phyloP scores from a whole-genome alignment of 768 basidiomycete species.

The Lentinula guzmanii region DNA sequence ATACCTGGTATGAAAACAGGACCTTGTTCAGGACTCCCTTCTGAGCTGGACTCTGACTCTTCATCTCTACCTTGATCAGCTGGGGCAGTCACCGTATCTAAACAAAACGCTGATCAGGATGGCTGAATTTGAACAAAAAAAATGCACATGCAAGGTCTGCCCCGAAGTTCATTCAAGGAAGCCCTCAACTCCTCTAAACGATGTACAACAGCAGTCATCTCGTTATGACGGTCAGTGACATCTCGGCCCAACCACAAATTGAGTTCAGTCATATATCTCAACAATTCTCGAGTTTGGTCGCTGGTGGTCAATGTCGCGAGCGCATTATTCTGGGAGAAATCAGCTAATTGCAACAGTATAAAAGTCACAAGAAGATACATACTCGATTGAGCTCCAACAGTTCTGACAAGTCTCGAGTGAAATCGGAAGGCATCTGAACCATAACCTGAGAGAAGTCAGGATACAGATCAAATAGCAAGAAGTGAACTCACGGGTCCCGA shows the following conservation, averaged over 20 bases:
- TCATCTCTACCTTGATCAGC: not conserved
- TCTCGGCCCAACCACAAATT: slow-evolving; percentile 80
- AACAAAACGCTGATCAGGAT: not conserved
- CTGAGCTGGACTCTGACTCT: not conserved
- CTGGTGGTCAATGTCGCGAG: slow-evolving; percentile 68
- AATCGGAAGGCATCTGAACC: slow-evolving; percentile 55
- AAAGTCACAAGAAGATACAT: slow-evolving; percentile 14
- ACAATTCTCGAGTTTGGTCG: slow-evolving; percentile 74
- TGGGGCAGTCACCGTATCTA: not conserved
- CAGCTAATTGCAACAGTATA: slow-evolving; percentile 6
- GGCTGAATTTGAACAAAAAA: not conserved
- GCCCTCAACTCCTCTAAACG: slow-evolving; percentile 32
- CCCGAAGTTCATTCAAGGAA: slow-evolving; percentile 9
- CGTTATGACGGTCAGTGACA: slow-evolving; percentile 71
- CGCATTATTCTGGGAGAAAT: slow-evolving; percentile 58
- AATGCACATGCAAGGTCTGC: not conserved
- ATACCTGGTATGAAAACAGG: slow-evolving; percentile 1
- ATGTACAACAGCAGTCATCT: slow-evolving; percentile 59
- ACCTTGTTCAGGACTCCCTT: not conserved
- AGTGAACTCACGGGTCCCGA: slow-evolving; percentile 43
- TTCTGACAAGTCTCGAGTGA: slow-evolving; percentile 36
- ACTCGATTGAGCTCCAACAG: slow-evolving; percentile 67
- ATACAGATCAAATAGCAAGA: not conserved
- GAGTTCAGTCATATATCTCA: slow-evolving; percentile 70
- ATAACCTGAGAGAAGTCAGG: slow-evolving; percentile 35